Evolutionary conservation across 306 rosid species (phyloP).

Genomic region (Medicago lupulina): DNA sequence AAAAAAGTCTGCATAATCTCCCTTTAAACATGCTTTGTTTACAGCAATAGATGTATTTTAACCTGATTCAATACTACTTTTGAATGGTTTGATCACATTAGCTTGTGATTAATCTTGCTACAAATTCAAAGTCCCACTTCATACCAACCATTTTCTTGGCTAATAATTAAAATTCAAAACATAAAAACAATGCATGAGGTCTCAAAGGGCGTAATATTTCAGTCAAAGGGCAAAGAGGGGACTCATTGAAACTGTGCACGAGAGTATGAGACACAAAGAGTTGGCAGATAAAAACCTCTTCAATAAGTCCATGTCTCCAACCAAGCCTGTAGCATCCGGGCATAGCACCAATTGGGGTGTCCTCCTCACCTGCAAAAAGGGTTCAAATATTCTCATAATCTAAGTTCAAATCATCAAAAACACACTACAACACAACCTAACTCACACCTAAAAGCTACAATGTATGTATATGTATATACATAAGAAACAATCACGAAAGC

Average conservation of each 20-base stretch:
- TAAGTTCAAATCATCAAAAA: conserved; percentile 28
- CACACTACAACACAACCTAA: neutral
- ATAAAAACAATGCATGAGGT: neutral
- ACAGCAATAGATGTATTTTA: conserved; percentile 7
- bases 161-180: neutral
- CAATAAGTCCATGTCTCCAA: conserved; percentile 95
- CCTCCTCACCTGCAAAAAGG: conserved; percentile 78
- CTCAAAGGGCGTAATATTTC: neutral
- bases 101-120: conserved; percentile 10
- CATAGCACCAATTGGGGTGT: conserved; percentile 95
- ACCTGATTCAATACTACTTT: conserved; percentile 2
- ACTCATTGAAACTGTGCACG: conserved; percentile 7
- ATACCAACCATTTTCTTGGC: neutral
- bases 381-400: conserved; percentile 32
- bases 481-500: neutral
- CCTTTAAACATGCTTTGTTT: conserved; percentile 15
- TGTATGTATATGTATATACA: neutral
- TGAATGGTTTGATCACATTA: conserved; percentile 19
- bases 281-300: conserved; percentile 67
- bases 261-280: conserved; percentile 19
- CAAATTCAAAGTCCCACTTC: neutral
- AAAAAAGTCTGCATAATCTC: conserved; percentile 14
- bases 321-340: conserved; percentile 98
- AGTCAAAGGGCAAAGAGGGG: neutral
- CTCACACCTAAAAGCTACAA: conserved; percentile 7